Base-by-base conservation (phyloP, 2,329 filamentous ascomycete species). In the Beauveria sp. region DNA sequence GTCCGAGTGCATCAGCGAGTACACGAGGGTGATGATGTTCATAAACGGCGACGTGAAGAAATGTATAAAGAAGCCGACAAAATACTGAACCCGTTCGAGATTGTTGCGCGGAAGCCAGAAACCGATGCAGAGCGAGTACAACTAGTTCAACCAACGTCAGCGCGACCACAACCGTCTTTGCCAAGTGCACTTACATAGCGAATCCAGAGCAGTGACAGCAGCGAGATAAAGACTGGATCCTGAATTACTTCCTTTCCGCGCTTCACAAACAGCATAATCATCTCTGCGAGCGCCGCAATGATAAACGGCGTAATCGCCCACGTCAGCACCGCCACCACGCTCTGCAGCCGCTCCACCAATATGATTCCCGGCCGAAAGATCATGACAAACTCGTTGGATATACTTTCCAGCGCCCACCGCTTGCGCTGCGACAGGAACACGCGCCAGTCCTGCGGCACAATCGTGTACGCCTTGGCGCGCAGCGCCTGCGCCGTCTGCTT, bases 401-500 rank as follows among this genome's bases (percentile, higher is more conserved):
- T 79, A 41, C 76, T 77, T 0, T 77, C 78, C 10, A 81, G 66
- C 1, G 78, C 77, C 77, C 79, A 80, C 0, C 78, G 73, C 67
- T 79, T 77, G 6, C 78, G 73, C 67, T 80, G 78, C 5, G 76
- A 79, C 28, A 80, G 66, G 54, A 80, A 81, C 0, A 81, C 78
- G 28, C 72, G 74, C 72, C 76, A 75, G 43, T 67, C 71, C 59
- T 77, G 75, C 0, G 77, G 77, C 0, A 79, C 77, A 28, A 77
- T 76, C 1, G 78, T 80, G 63, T 72, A 80, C 12, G 78, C 78
- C 57, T 77, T 75, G 34, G 79, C 78, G 0, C 72, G 71, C 2
- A 81, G 71, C 0, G 78, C 77, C 66, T 81, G 79, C 0, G 77
- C 73, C 0, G 77, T 81, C 53, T 74, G 73, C 34, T 74, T 75